phyloP scores from a whole-genome alignment of 192 early-diverging fungal species.

The Mortierella hygrophila region DNA sequence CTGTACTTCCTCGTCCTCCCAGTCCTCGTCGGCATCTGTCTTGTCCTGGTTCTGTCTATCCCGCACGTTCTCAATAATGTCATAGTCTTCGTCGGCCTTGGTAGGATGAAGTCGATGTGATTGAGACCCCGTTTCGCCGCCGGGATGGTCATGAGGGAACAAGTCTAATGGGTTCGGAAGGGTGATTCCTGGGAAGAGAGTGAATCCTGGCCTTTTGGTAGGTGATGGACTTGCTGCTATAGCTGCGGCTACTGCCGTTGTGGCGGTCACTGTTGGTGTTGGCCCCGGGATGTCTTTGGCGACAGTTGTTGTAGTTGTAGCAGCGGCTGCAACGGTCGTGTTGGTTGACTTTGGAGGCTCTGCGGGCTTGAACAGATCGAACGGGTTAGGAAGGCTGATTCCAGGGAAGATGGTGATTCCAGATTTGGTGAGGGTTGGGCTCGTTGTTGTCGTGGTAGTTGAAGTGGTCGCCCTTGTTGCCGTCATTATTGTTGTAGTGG shows the following conservation, averaged over 20 bases:
- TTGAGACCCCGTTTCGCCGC: neutral
- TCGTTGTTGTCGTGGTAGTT: too few species aligned
- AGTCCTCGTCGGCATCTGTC: neutral
- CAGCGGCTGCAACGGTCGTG: neutral
- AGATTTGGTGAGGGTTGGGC: too few species aligned
- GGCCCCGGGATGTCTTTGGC: neutral
- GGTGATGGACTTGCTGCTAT: neutral
- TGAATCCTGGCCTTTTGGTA: neutral
- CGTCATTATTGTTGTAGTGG: neutral
- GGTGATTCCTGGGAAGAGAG: neutral
- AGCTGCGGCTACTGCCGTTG: neutral
- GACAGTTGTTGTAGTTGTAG: neutral
- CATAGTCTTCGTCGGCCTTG: neutral
- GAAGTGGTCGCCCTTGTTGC: too few species aligned
- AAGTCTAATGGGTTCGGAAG: neutral
- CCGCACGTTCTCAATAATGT: constrained; percentile 7
- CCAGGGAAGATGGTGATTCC: neutral
- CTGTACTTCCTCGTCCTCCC: neutral
- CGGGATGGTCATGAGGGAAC: neutral
- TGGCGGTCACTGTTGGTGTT: neutral
- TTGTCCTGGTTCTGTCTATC: neutral
- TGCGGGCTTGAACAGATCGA: neutral
- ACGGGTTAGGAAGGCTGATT: neutral
- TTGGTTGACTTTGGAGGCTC: neutral
- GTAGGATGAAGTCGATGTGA: neutral